Base-by-base conservation (phyloP, 352 stramenopile species). In the Phytophthora pluvialis region DNA sequence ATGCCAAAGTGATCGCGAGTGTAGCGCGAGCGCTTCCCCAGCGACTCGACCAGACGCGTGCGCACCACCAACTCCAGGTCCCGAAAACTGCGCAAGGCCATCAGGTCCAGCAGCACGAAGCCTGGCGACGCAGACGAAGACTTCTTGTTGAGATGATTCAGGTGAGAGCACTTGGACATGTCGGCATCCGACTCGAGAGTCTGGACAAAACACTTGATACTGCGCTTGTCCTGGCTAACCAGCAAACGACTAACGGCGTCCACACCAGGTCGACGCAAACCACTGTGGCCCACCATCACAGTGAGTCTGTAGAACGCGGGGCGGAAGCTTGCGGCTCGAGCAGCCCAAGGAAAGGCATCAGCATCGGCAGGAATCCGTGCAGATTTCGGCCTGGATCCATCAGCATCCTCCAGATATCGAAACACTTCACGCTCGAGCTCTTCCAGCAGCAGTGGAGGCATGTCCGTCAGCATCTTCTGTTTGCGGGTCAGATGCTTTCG, bases 221-320 rank as follows among this genome's bases (percentile, higher is more conserved):
- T 86, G 60, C 78, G 80, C 44, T 91, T 91, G 70, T 89, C 77
- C 53, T 91, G 80, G 46, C 68, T 83, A 10, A 89, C 60, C 36
- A 91, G 36, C 35, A 87, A 54, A 8, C 72, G 78, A 36, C 72
- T 89, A 11, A 88, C 54, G 11, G 57, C 64, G 40, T 86, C 72
- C 7, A 89, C 47, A 21, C 68, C 53, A 38, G 66, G 68, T 10
- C 69, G 59, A 71, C 65, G 72, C 43, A 72, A 32, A n/a, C 69
- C 57, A 25, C 75, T 76, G 43, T 80, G 69, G 49, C 72, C 82
- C 10, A 88, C 45, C 53, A 89, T 81, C 9, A 83, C 72, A 1
- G 63, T 82, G 3, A 78, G 72, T 32, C 72, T 67, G 55, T 81
- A 86, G 21, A 84, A 87, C 9, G 82, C 69, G 5, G 74, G 76